A percentile compares a stretch with the other conserved stretches of the same genome.
These are phyloP conservation scores for Leishmania major DNA, from an alignment of 208 protist species.

Conservation along the genomic window DNA sequence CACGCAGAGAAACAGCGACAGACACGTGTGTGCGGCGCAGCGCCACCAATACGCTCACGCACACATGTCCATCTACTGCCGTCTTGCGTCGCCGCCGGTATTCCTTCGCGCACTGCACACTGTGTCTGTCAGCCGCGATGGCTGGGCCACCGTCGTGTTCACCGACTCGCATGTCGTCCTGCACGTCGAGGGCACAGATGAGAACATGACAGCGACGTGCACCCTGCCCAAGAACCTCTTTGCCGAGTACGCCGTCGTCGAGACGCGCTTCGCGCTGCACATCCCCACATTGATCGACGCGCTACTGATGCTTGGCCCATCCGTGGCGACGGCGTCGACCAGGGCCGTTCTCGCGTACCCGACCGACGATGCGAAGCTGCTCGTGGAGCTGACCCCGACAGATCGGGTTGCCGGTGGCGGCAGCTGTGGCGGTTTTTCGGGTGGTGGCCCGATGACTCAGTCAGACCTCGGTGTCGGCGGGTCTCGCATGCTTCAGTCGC, in stretches of 20 bases:
- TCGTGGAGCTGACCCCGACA: constrained; percentile 63
- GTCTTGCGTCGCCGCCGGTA: constrained; percentile 49
- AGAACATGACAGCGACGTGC: constrained; percentile 76
- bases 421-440: background rate
- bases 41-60: background rate
- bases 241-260: constrained; percentile 70
- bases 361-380: constrained; percentile 49
- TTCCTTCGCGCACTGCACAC: constrained; percentile 64
- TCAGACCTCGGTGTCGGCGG: constrained; percentile 1
- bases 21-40: background rate
- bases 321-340: constrained; percentile 26
- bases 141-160: constrained; percentile 75
- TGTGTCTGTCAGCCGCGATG: constrained; percentile 56
- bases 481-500: constrained; percentile 54
- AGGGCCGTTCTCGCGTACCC: constrained; percentile 58
- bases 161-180: constrained; percentile 56
- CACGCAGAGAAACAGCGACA: background rate
- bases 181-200: constrained; percentile 73
- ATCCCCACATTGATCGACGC: constrained; percentile 71
- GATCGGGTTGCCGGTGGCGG: constrained; percentile 1
- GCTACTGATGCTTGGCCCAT: constrained; percentile 62
- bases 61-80: constrained; percentile 79
- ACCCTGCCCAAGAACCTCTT: constrained; percentile 72
- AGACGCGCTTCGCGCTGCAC: constrained; percentile 61
- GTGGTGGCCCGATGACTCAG: background rate